Conservation (phyloP, 495 filamentous ascomycete genomes). For the Parachaetomium inaequale region DNA sequence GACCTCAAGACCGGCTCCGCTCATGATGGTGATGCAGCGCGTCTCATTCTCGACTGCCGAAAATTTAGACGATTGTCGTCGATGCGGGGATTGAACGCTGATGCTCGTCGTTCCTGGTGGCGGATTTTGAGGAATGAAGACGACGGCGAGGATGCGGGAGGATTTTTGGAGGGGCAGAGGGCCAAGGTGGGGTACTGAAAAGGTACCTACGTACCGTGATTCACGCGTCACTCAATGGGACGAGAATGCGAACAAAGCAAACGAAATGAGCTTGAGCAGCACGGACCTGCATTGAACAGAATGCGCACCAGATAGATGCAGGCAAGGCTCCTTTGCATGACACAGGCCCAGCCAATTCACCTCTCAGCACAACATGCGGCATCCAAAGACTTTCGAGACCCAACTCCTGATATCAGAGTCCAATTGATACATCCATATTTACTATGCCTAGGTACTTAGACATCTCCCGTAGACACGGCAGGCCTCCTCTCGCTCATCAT, state of each 20-base stretch:
- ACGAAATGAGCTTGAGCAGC: neutral
- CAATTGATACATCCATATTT: neutral
- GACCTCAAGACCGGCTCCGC: conserved; percentile 58
- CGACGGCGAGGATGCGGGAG: conserved; percentile 7
- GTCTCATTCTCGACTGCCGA: conserved; percentile 27
- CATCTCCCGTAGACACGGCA: neutral
- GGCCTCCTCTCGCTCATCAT: conserved; percentile 68
- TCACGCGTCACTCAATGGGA: neutral
- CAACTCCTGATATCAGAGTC: neutral
- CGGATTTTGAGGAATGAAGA: conserved; percentile 8
- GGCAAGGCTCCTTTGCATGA: neutral
- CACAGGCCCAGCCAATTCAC: neutral
- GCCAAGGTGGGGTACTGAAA: conserved; percentile 12
- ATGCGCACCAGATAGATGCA: neutral
- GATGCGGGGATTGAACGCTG: conserved; percentile 27
- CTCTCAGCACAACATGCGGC: no score
- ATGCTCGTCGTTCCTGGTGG: conserved; percentile 21
- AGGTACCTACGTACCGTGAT: neutral
- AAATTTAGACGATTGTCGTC: conserved; percentile 20
- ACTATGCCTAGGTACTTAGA: no score
- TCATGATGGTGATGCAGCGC: conserved; percentile 48
- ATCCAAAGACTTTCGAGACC: neutral
- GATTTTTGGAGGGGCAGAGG: conserved; percentile 27
- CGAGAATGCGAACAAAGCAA: neutral
- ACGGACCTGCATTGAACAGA: neutral